Evolutionary conservation across 73 alveolate species (phyloP).

Genomic region (Tetrahymena elliotti): DNA sequence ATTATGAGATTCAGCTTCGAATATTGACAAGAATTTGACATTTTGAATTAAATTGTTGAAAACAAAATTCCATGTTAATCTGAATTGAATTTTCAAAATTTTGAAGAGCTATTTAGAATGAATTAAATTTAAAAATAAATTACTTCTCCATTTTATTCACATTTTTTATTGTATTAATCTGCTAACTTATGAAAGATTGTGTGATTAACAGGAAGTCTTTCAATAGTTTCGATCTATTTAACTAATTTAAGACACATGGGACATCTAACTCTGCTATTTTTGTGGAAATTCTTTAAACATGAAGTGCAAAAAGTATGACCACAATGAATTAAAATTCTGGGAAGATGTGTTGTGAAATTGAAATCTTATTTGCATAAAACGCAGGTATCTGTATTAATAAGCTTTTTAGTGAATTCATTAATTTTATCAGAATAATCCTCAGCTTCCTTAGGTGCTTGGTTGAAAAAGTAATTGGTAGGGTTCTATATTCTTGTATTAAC

Average conservation of each 20-base stretch:
- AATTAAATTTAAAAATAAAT: neutral
- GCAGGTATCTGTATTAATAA: constrained; percentile 55
- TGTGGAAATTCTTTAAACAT: constrained; percentile 72
- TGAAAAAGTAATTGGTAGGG: constrained; percentile 35
- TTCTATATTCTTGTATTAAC: constrained; percentile 14
- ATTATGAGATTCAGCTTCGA: neutral
- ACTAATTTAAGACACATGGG: constrained; percentile 89
- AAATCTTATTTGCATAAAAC: constrained; percentile 79
- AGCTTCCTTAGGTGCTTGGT: constrained; percentile 21
- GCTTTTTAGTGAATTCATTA: constrained; percentile 24
- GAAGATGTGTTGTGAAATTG: constrained; percentile 83
- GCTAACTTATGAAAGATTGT: constrained; percentile 48
- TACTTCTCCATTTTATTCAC: constrained; percentile 25
- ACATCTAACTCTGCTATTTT: constrained; percentile 78
- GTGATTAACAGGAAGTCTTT: constrained; percentile 82
- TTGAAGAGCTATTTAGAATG: neutral
- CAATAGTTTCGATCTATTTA: constrained; percentile 85
- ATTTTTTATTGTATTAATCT: constrained; percentile 23
- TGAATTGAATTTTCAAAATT: neutral
- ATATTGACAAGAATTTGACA: neutral
- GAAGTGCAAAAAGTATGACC: constrained; percentile 95
- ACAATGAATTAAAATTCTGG: constrained; percentile 86
- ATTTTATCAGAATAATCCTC: constrained; percentile 25
- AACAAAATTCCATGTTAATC: too few relatives aligned
- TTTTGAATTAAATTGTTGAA: too few relatives aligned